Evolutionary conservation across 139 green algal genomes (phyloP).

Genomic region (Chara braunii): DNA sequence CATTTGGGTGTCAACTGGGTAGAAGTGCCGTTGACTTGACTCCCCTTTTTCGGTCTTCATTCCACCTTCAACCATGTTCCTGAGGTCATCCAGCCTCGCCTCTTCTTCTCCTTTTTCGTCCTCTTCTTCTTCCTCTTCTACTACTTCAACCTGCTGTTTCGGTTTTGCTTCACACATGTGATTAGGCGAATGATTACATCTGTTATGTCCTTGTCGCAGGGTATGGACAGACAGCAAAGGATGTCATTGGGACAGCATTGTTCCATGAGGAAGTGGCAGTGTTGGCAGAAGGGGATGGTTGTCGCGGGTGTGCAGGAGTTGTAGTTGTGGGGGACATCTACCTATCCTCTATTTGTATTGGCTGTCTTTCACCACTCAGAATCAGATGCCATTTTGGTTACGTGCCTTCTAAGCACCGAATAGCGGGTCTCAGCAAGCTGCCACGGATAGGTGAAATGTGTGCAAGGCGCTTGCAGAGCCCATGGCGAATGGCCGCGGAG

Average conservation of each 20-base stretch:
- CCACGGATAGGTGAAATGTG: conserved; percentile 68
- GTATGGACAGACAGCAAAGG: conserved; percentile 16
- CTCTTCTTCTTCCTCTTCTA: no score
- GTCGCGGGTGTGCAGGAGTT: conserved; percentile 38
- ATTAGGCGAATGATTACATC: no score
- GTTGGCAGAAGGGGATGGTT: not conserved
- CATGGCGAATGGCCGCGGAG: no score
- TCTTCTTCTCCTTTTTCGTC: no score
- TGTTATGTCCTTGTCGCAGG: no score
- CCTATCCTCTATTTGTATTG: conserved; percentile 66
- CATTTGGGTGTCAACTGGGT: no score
- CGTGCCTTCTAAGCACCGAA: conserved; percentile 60
- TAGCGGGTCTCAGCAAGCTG: conserved; percentile 54
- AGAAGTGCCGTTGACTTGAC: no score
- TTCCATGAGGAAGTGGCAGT: conserved; percentile 32
- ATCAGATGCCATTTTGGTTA: conserved; percentile 86
- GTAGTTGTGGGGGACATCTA: conserved; percentile 87
- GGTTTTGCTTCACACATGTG: no score
- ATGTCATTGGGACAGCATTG: conserved; percentile 34
- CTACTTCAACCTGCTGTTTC: no score
- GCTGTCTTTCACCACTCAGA: conserved; percentile 82
- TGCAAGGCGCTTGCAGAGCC: conserved; percentile 55
- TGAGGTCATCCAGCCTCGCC: no score
- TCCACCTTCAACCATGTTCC: no score
- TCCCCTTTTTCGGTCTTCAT: no score